Percentiles rank a stretch among this genome's conserved stretches.
Evolutionary conservation across 306 rosid genomes (phyloP).

Genomic region (Cucurbita moschata): DNA sequence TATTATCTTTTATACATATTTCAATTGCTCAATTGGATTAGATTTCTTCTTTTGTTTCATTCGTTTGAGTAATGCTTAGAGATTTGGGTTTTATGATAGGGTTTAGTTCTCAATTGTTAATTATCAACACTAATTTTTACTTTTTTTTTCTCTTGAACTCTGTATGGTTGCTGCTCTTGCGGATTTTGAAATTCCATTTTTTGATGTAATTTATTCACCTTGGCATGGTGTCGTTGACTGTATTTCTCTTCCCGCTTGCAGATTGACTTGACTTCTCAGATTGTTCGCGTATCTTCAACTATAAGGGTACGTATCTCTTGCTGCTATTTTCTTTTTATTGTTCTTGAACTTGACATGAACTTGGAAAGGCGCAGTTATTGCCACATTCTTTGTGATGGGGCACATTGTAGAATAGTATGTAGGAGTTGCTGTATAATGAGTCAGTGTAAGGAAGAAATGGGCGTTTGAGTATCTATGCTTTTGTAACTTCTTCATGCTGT

Average conservation of each 20-base stretch:
- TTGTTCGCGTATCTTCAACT: conserved; percentile 60
- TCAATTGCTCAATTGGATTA: not conserved
- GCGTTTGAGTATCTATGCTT: not conserved
- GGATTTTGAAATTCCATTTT: not conserved
- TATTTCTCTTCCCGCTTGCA: conserved; percentile 19
- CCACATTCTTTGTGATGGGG: not conserved
- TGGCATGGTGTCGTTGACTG: not conserved
- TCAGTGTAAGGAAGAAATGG: not conserved
- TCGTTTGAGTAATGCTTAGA: not conserved
- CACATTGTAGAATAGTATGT: not conserved
- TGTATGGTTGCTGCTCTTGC: not conserved
- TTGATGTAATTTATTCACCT: not conserved
- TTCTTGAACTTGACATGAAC: not conserved
- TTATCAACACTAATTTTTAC: not conserved
- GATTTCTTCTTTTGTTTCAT: not conserved
- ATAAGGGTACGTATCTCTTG: conserved; percentile 43
- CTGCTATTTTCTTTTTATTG: not conserved
- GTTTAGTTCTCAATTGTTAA: not conserved
- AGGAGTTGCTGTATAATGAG: not conserved
- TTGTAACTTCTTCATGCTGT: not conserved
- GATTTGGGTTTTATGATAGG: not conserved
- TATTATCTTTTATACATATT: not conserved
- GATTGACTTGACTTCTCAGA: conserved; percentile 86
- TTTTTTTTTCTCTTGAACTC: not conserved
- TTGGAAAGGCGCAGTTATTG: not conserved